A percentile compares a stretch with the other conserved stretches of the same genome.
Evolutionary conservation across 441 rosid genomes (phyloP).

Genomic region (Gossypium lobatum): DNA sequence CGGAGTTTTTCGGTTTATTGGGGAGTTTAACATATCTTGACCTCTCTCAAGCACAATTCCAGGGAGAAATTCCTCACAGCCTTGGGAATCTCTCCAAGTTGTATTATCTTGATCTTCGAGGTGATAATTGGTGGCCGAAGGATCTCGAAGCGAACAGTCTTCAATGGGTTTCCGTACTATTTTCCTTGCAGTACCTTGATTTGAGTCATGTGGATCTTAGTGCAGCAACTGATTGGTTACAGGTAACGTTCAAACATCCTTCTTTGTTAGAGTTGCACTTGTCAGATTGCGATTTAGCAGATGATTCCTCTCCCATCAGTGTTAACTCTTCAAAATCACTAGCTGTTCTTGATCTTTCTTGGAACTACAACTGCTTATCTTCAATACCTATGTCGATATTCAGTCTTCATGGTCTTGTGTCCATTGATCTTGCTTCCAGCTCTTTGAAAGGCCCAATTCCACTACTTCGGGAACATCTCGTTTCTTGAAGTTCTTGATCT

Average conservation of each 20-base stretch:
- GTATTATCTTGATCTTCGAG: constrained; percentile 16
- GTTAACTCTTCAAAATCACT: neutral
- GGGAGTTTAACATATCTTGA: constrained; percentile 8
- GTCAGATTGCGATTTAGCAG: neutral
- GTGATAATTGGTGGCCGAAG: neutral
- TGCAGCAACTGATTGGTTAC: constrained; percentile 11
- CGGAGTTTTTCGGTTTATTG: neutral
- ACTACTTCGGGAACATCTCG: neutral
- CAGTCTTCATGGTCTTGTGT: constrained; percentile 4
- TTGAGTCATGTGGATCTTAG: neutral
- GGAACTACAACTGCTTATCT: neutral
- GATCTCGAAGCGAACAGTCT: neutral
- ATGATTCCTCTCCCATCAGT: neutral
- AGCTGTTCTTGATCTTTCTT: constrained; percentile 12
- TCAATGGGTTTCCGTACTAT: constrained; percentile 14
- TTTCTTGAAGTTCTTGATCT: constrained; percentile 5
- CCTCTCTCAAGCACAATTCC: neutral
- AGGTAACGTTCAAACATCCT: constrained; percentile 1
- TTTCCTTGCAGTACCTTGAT: constrained; percentile 6
- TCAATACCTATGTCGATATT: neutral
- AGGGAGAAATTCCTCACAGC: neutral
- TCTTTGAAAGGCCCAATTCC: neutral
- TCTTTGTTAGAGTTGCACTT: neutral
- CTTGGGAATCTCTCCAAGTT: constrained; percentile 21
- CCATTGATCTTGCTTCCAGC: neutral